These are phyloP conservation scores for Brettanomyces naardenensis DNA, from an alignment of 805 yeast genomes.

Conservation along the genomic window DNA sequence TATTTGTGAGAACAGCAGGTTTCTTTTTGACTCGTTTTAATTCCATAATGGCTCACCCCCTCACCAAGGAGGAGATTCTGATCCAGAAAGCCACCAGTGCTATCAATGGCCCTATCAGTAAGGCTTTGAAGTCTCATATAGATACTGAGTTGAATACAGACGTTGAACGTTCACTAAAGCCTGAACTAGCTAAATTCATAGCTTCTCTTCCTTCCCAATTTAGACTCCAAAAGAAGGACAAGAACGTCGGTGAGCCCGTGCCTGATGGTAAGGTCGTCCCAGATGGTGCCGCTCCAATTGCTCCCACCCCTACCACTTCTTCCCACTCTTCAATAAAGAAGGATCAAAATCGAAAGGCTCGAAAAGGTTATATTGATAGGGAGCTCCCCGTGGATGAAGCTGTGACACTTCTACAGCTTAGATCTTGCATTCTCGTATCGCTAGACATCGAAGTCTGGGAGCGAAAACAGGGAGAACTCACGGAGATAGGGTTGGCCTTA, in stretches of 20 bases:
- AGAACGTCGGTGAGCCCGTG: neutral
- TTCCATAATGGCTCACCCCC: no score
- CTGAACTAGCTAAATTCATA: neutral
- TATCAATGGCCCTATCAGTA: neutral
- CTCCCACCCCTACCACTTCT: no score
- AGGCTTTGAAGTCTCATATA: neutral
- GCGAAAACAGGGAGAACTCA: constrained; percentile 10
- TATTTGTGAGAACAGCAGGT: no score
- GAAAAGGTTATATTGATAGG: neutral
- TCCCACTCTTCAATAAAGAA: no score
- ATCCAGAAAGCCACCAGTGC: no score
- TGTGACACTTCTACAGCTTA: constrained; percentile 15
- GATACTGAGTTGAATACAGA: neutral
- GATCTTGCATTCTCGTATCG: constrained; percentile 16
- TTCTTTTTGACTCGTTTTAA: no score
- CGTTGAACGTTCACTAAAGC: neutral
- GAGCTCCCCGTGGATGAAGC: constrained; percentile 18
- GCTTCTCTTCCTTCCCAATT: neutral
- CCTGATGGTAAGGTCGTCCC: neutral
- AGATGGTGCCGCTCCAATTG: neutral
- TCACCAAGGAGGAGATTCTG: no score
- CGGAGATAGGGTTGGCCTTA: constrained; percentile 23
- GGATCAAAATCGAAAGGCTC: no score
- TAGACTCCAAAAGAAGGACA: neutral
- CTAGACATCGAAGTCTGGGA: constrained; percentile 23